These are phyloP conservation scores for Harrya chromipes DNA, from an alignment of 768 basidiomycete species.

Conservation along the genomic window DNA sequence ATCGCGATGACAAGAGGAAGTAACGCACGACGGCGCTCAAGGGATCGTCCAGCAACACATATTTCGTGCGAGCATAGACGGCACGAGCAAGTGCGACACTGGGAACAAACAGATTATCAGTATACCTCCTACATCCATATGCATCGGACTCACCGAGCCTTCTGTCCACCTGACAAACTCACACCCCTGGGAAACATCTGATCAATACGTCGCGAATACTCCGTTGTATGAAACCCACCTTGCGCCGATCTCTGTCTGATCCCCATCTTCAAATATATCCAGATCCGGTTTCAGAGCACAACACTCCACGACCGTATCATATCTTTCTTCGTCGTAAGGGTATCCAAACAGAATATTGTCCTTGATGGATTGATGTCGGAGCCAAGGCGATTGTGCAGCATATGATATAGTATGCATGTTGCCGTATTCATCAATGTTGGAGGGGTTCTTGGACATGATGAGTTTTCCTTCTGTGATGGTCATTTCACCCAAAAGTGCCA, in stretches of 20 bases:
- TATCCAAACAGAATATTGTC: conserved; percentile 82
- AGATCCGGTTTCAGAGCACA: conserved; percentile 84
- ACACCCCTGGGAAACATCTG: conserved; percentile 47
- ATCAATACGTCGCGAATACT: neutral
- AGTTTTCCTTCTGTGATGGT: conserved; percentile 34
- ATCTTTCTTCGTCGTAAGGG: conserved; percentile 66
- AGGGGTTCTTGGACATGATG: conserved; percentile 45
- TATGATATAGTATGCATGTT: conserved; percentile 65
- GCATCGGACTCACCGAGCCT: conserved; percentile 57
- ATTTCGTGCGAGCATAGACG: conserved; percentile 68
- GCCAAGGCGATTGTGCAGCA: conserved; percentile 70
- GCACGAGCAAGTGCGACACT: conserved; percentile 83
- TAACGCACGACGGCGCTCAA: conserved; percentile 72
- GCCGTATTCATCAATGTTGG: conserved; percentile 57
- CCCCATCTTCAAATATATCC: conserved; percentile 82
- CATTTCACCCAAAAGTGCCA: conserved; percentile 41
- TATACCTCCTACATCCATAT: neutral
- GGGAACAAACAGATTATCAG: conserved; percentile 1
- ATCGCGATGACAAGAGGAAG: neutral
- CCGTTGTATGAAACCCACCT: conserved; percentile 32
- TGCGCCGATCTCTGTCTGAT: conserved; percentile 79
- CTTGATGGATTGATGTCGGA: conserved; percentile 68
- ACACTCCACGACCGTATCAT: conserved; percentile 72
- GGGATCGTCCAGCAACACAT: conserved; percentile 77
- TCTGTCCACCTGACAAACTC: conserved; percentile 78